Base-by-base conservation (phyloP, 2,329 filamentous ascomycete genomes). In the Paradendryphiella salina region DNA sequence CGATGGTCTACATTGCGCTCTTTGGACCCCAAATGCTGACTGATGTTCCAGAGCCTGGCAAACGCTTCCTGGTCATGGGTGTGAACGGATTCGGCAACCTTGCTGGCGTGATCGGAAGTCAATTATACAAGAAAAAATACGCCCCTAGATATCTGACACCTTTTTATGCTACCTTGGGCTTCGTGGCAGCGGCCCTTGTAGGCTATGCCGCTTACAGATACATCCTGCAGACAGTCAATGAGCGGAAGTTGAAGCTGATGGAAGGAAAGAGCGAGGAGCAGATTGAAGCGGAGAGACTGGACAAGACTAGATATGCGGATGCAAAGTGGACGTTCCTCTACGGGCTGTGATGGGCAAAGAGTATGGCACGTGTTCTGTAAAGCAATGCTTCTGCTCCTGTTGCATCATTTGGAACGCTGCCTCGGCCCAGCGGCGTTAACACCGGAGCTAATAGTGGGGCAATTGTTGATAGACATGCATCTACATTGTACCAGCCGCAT, bases 1-100 rank as follows among this genome's bases (percentile, higher is more conserved):
- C 13, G 20, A 23, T 37, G 23, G 46, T 34, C 40, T 18, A 40
- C 37, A 20, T 13, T 18, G 17, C 10, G 29, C 23, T 23, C 9
- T 8, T 33, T 20, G 34, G 5, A 20, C 20, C 14, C 8, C 34
- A 14, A 20, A 1, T 46, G 17, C 43, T 46, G 21, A 36, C 4
- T 26, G 17, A 31, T 5, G 2, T 31, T 14, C 13, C 14, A 44
- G 56, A 60, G 41, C 52, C 55, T 0, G 56, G 57, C n/a, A 65
- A 65, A 45, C 57, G 63, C 5, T 59, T 56, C 1, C 51, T 64
- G 2, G 56, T 61, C 9, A 29, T 65, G 7, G 59, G 59, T 0
- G 57, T 64, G 26, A 64, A 65, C 11, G 61, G 60, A 11, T 64
- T 56, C 28, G 62, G 62, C 10, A 66, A 66, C n/a, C 57, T 66